A percentile compares a stretch with the other conserved stretches of the same genome.
Conservation (phyloP, 2,329 filamentous ascomycete species). For the Alternaria consortialis region DNA sequence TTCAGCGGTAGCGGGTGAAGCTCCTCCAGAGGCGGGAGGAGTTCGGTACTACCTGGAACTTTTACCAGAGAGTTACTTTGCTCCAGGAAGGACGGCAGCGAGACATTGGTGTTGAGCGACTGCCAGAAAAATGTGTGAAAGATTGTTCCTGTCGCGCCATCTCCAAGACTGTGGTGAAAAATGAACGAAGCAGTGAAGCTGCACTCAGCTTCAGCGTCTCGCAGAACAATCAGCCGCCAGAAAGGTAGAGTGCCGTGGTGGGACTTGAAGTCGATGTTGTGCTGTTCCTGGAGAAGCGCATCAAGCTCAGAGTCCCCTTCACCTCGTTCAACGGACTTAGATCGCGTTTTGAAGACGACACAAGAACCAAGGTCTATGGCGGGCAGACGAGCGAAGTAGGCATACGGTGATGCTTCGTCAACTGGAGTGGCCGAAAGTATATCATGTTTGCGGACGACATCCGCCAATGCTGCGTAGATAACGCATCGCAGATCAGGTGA, state of each 20-base stretch:
- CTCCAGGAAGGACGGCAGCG: conserved; percentile 18
- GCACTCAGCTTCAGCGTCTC: background rate
- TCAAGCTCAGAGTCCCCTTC: conserved; percentile 46
- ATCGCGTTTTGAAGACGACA: background rate
- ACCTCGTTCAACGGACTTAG: background rate
- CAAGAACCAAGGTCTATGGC: background rate
- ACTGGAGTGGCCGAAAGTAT: background rate
- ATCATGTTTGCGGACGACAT: background rate
- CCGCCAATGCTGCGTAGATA: background rate
- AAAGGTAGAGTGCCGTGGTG: conserved; percentile 40
- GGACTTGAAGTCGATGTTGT: conserved; percentile 50
- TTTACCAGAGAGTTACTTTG: background rate
- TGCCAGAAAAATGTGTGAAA: conserved; percentile 54
- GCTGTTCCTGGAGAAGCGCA: conserved; percentile 50
- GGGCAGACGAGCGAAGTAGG: background rate
- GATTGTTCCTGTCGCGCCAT: conserved; percentile 54
- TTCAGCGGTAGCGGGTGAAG: conserved; percentile 49
- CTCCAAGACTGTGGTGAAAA: conserved; percentile 57
- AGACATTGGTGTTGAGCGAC: conserved; percentile 39
- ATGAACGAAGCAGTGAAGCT: conserved; percentile 56
- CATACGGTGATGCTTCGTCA: background rate
- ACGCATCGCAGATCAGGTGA: background rate
- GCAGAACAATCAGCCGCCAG: conserved; percentile 55
- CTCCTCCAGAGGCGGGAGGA: conserved; percentile 53
- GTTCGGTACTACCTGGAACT: conserved; percentile 9